Evolutionary conservation across 176 grass and related monocot species (phyloP).

Genomic region (Ensete ventricosum): DNA sequence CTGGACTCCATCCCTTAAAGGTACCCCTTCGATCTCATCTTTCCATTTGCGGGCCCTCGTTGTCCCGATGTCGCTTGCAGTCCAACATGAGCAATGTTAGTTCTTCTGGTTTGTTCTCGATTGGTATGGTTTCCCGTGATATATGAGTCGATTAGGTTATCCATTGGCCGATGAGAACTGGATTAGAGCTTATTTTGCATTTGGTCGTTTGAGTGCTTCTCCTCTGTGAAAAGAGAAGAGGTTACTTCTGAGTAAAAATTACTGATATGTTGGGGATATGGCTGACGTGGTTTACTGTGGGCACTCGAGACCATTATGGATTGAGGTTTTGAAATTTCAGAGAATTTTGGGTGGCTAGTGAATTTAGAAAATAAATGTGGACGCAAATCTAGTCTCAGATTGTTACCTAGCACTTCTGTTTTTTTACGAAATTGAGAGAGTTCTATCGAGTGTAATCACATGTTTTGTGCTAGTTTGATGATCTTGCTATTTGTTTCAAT

Average conservation of each 20-base stretch:
- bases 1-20: constrained; percentile 80
- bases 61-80: too few species aligned
- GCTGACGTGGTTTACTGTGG: neutral
- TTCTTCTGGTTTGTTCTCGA: neutral
- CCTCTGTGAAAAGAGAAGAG: neutral
- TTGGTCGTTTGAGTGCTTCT: neutral
- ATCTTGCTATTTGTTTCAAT: too few species aligned
- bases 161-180: neutral
- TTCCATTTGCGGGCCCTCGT: neutral
- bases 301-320: neutral
- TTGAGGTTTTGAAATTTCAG: neutral
- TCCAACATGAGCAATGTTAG: too few species aligned
- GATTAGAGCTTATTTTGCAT: neutral
- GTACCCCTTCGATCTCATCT: constrained; percentile 22
- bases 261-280: neutral
- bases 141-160: neutral
- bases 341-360: neutral
- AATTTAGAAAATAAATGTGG: neutral
- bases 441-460: too few species aligned
- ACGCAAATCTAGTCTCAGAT: neutral
- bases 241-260: neutral
- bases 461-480: too few species aligned
- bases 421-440: neutral
- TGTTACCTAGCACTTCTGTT: neutral
- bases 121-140: neutral